Percentiles rank a stretch among this genome's conserved stretches.
Conservation (phyloP, 2,329 filamentous ascomycete genomes). For the Dactylellina haptotyla region DNA sequence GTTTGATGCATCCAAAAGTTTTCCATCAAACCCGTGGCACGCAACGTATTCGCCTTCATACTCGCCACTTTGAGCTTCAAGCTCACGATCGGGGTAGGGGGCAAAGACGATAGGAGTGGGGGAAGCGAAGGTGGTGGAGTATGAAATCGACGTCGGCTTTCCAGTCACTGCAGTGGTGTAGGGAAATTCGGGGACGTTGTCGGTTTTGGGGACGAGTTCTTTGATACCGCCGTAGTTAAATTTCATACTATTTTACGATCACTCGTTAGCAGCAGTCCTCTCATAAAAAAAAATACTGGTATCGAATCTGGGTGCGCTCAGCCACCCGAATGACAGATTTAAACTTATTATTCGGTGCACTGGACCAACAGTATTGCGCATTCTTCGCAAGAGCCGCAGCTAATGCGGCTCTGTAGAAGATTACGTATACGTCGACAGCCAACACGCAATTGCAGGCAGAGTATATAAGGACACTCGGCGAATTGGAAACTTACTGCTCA, state of each 20-base stretch:
- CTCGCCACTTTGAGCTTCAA: background rate
- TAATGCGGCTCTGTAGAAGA: background rate
- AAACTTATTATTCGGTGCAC: too few relatives aligned
- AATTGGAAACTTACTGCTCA: slow-evolving; percentile 37
- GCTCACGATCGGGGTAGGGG: slow-evolving; percentile 29
- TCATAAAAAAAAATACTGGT: background rate
- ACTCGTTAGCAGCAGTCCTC: slow-evolving; percentile 1
- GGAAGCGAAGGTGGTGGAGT: slow-evolving; percentile 6
- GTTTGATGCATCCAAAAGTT: slow-evolving; percentile 25
- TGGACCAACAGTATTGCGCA: background rate
- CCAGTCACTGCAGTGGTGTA: background rate
- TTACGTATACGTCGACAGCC: background rate
- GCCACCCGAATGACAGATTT: too few relatives aligned
- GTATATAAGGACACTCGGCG: background rate
- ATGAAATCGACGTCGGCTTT: slow-evolving; percentile 3
- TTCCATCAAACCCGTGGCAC: slow-evolving; percentile 37
- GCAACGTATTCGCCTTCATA: slow-evolving; percentile 17
- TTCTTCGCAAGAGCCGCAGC: background rate
- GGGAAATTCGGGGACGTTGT: slow-evolving; percentile 41
- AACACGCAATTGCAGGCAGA: background rate
- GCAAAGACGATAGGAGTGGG: slow-evolving; percentile 15
- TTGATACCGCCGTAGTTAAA: slow-evolving; percentile 42
- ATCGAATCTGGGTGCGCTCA: too few relatives aligned
- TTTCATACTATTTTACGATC: slow-evolving; percentile 10
- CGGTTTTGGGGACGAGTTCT: slow-evolving; percentile 41